Conservation (phyloP, 371 early-diverging fungal genomes). For the Mucor ambiguus region DNA sequence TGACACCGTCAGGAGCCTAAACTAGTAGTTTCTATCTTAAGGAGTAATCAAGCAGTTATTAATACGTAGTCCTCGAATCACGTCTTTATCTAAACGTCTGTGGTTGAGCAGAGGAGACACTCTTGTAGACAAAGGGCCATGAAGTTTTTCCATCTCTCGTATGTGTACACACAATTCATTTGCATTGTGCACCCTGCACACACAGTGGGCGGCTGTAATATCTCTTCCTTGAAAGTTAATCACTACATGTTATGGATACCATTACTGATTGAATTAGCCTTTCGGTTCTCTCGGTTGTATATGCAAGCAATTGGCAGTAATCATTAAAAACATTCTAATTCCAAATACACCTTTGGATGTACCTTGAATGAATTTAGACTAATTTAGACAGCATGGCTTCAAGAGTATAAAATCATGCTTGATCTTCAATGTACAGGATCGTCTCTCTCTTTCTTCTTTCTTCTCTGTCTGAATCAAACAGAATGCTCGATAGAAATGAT, state of each 20-base stretch:
- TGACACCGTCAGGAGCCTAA: too few species aligned
- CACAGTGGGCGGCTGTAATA: neutral
- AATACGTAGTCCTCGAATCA: neutral
- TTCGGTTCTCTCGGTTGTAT: neutral
- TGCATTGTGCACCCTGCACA: too few species aligned
- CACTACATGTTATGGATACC: too few species aligned
- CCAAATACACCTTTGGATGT: neutral
- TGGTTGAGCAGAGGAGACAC: too few species aligned
- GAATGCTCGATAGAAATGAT: conserved; percentile 7
- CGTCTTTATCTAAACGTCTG: too few species aligned
- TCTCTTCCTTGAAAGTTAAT: too few species aligned
- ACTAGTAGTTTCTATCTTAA: neutral
- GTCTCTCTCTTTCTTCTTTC: neutral
- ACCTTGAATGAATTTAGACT: neutral
- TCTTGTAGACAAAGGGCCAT: too few species aligned
- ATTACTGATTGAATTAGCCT: neutral
- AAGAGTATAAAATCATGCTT: neutral
- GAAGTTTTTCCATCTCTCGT: too few species aligned
- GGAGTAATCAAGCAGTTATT: neutral
- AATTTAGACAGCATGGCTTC: neutral
- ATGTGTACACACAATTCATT: too few species aligned
- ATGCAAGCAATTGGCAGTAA: neutral
- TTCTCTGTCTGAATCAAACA: neutral
- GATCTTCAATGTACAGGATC: neutral
- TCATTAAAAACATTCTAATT: neutral